Evolutionary conservation across 768 basidiomycete species (phyloP).

Genomic region (Lepiota brunneoincarnata): DNA sequence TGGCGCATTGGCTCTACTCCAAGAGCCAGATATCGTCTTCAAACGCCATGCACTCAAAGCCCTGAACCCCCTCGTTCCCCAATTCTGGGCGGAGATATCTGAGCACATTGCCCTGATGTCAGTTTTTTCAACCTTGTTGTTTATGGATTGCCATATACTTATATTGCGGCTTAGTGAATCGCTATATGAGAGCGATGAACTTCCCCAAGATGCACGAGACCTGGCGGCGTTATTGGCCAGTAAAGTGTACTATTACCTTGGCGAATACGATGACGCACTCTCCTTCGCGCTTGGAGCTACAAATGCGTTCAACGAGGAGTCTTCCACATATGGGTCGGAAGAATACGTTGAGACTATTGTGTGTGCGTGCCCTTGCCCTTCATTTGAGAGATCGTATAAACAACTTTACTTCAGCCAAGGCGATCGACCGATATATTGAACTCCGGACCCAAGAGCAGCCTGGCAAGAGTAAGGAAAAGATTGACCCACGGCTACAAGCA

Average conservation of each 20-base stretch:
- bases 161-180: slow-evolving; percentile 63
- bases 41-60: slow-evolving; percentile 89
- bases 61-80: slow-evolving; percentile 80
- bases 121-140: slow-evolving; percentile 27
- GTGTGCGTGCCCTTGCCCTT: slow-evolving; percentile 52
- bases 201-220: slow-evolving; percentile 71
- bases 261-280: slow-evolving; percentile 93
- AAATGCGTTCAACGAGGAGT: slow-evolving; percentile 77
- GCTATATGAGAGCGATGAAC: slow-evolving; percentile 79
- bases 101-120: slow-evolving; percentile 90
- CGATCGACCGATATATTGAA: slow-evolving; percentile 90
- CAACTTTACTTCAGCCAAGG: slow-evolving; percentile 63
- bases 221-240: slow-evolving; percentile 91
- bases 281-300: slow-evolving; percentile 93
- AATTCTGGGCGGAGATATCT: slow-evolving; percentile 99
- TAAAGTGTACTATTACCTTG: slow-evolving; percentile 97
- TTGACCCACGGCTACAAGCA: slow-evolving; percentile 75
- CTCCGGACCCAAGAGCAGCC: slow-evolving; percentile 57
- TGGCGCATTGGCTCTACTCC: slow-evolving; percentile 88
- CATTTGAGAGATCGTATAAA: not conserved
- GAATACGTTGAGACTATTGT: slow-evolving; percentile 96
- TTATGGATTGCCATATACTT: slow-evolving; percentile 10
- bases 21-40: slow-evolving; percentile 83
- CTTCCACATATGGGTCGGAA: slow-evolving; percentile 57
- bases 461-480: slow-evolving; percentile 46